Percentiles rank a stretch among this genome's conserved stretches.
Conservation (phyloP, 2,329 filamentous ascomycete genomes). For the Leptographium flavum region DNA sequence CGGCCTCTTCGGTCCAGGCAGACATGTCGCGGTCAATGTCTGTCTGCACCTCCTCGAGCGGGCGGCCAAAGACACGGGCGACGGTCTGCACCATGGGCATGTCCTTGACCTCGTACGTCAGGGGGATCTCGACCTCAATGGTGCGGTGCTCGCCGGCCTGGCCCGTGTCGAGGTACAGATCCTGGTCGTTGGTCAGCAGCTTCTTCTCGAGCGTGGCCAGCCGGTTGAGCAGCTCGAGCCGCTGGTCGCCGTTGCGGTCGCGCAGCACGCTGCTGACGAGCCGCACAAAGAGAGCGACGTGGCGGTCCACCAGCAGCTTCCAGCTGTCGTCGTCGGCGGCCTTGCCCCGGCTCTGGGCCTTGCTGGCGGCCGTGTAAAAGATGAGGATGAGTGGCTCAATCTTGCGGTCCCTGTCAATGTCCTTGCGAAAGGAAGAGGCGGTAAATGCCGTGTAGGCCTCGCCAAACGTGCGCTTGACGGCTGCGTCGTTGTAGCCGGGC, state of each 20-base stretch:
- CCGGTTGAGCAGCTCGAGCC: conserved; percentile 68
- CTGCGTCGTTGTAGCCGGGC: conserved; percentile 80
- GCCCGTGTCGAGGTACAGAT: conserved; percentile 53
- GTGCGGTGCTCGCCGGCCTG: conserved; percentile 48
- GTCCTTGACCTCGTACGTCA: conserved; percentile 88
- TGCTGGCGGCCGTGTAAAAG: conserved; percentile 89
- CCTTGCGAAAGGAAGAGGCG: conserved; percentile 73
- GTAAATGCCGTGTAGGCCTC: conserved; percentile 90
- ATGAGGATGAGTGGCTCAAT: conserved; percentile 89
- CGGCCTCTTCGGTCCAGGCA: conserved; percentile 82
- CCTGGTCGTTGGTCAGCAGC: conserved; percentile 84
- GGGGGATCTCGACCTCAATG: conserved; percentile 67
- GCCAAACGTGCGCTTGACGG: conserved; percentile 86
- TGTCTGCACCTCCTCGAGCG: conserved; percentile 64
- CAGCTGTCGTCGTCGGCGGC: conserved; percentile 69
- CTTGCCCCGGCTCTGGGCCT: conserved; percentile 65
- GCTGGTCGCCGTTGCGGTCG: conserved; percentile 70
- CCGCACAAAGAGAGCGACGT: conserved; percentile 87
- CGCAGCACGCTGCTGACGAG: conserved; percentile 68
- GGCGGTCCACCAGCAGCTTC: conserved; percentile 85
- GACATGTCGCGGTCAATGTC: conserved; percentile 74
- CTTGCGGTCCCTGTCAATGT: conserved; percentile 84
- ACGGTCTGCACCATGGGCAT: conserved; percentile 90
- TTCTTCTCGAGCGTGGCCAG: conserved; percentile 81
- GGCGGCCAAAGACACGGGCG: conserved; percentile 70